Conservation (phyloP, 2,329 filamentous ascomycete species). For the Colletotrichum camelliae region DNA sequence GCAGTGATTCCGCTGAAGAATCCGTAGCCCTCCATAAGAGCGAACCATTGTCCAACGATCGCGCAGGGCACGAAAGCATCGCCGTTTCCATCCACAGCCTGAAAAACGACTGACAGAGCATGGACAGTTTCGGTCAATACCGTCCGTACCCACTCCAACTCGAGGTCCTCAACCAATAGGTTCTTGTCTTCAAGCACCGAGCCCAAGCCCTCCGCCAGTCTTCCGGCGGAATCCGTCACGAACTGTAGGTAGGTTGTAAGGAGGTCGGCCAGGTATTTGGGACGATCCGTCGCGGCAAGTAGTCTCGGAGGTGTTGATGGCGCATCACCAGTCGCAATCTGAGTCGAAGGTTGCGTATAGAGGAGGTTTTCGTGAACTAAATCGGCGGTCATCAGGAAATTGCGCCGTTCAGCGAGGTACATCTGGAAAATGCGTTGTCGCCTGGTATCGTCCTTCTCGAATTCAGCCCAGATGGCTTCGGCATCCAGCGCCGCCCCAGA, state of each 20-base stretch:
- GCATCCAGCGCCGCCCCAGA: constrained; percentile 57
- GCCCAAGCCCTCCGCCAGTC: constrained; percentile 53
- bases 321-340: constrained; percentile 1
- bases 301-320: neutral
- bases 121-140: constrained; percentile 75
- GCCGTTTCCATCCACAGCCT: constrained; percentile 66
- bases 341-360: constrained; percentile 34
- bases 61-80: constrained; percentile 61
- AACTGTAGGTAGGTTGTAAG: constrained; percentile 54
- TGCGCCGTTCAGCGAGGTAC: constrained; percentile 75
- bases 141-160: constrained; percentile 65
- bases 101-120: constrained; percentile 74
- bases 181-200: constrained; percentile 55
- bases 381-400: constrained; percentile 69
- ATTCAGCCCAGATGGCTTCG: constrained; percentile 61
- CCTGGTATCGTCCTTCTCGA: constrained; percentile 67
- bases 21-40: constrained; percentile 68
- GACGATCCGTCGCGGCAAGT: neutral
- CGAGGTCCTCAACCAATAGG: constrained; percentile 57
- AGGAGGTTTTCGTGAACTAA: constrained; percentile 57
- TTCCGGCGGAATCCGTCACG: constrained; percentile 53
- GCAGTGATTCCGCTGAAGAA: constrained; percentile 72
- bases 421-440: constrained; percentile 72
- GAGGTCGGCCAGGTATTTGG: constrained; percentile 46
- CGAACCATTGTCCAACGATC: constrained; percentile 74